Evolutionary conservation across 2,329 filamentous ascomycete genomes (phyloP), one percentile per base, ranked within the genome.

Genomic region (Aspergillus caelatus): DNA sequence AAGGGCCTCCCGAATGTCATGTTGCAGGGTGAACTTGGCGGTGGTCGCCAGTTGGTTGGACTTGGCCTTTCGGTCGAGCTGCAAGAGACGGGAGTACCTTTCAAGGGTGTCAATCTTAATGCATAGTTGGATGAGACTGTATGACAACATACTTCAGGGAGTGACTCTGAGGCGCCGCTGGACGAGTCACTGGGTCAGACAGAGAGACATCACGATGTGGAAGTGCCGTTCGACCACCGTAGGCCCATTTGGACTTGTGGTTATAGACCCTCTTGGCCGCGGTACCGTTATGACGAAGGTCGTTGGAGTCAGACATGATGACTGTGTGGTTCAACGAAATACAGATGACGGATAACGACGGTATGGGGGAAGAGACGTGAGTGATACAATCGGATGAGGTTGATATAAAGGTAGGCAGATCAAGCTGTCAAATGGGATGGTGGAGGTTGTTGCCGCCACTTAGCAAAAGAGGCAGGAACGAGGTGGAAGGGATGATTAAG

Each of bases 201-300:
- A 50, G 36, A 16, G 57, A 23, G 36, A 46, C 12, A 19, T 62
- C 58, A 36, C 16, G 41, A 34, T 52, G 65, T 28, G 56, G 58
- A 23, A 60, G 59, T 16, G 65, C 63, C 48, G 61, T 45, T 45
- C 75, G 74, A 45, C 68, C 71, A 46, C 78, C 77, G 58, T 72
- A 68, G 26, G 75, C 74, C 79, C 79, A 80, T 70, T 80, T 80
- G 46, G 72, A 73, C 64, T 77, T 78, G 61, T 77, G 77, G 64
- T 77, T 73, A 62, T 78, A 72, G 62, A 72, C 71, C 34, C 79
- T 74, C 63, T 79, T 77, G 65, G 68, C 83, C 69, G 85, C 83
- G 71, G 82, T 83, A 71, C 83, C 80, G 68, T 77, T 77, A 74
- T 81, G 82, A 73, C 86, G 85, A 66, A 88, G 79, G 73, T 88